Base-by-base conservation (phyloP, 192 early-diverging fungal genomes). In the Coemansia sp. region DNA sequence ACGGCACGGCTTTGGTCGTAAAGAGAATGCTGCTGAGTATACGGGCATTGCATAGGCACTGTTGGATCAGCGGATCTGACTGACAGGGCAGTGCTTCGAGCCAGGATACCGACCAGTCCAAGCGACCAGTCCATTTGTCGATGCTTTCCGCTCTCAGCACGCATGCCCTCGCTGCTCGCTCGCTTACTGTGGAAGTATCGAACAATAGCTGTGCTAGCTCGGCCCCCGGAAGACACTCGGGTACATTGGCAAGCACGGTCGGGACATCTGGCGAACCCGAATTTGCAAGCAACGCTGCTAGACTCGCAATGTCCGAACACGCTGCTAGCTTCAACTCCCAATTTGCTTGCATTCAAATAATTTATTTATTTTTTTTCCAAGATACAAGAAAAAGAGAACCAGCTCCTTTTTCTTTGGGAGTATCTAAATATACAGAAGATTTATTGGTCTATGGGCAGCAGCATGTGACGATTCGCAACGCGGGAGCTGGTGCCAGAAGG, bases 21-120 rank as follows among this genome's bases (percentile, higher is more conserved):
- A 1, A 13, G 10, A 47, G 45, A 7, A 47, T 14, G 10, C 8
- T 19, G 45, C 26, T 26, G 45, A 47, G 45, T 23, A 47, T 47
- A 1, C 9, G 45, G 21, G 45, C 45, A 4, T 47, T 47, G 6
- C 19, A 26, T 13, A 47, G 19, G 14, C 45, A 47, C 12, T 0
- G 11, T 16, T 20, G 45, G 13, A 47, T 20, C 0, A 26, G 21
- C 6, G 23, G 8, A 11, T 28, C 2, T 2, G 11, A 12, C 12
- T 41, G 47, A 10, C 30, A 28, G 3, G 35, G 57, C 20, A 53
- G 35, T n/a, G 43, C 41, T 14, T 59, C 46, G 14, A 71, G 68
- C 61, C 68, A 71, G 3, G 15, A 16, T 9, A 39, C 33, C 1
- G 61, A 56, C 61, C 68, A 64, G 57, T 71, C 68, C 6, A 64